Evolutionary conservation across 805 yeast genomes (phyloP).

Genomic region (Brettanomyces custersianus): DNA sequence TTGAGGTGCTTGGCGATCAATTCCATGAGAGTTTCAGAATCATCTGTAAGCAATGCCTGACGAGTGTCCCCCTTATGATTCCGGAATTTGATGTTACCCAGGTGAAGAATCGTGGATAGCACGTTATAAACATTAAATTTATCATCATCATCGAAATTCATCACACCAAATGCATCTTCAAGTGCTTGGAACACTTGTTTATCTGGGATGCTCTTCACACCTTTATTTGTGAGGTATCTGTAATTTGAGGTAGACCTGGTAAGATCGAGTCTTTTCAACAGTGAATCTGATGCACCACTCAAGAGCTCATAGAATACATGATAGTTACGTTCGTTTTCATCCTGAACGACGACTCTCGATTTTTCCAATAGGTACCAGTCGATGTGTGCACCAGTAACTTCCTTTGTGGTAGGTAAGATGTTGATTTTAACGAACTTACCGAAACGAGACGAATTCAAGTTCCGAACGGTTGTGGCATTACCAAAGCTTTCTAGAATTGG

Average conservation of each 20-base stretch:
- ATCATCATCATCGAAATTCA: slow-evolving; percentile 58
- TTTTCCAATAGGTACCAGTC: slow-evolving; percentile 93
- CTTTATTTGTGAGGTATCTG: slow-evolving; percentile 46
- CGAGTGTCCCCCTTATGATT: slow-evolving; percentile 50
- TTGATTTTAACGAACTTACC: slow-evolving; percentile 92
- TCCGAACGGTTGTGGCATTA: slow-evolving; percentile 90
- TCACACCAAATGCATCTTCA: slow-evolving; percentile 55
- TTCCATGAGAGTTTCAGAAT: slow-evolving; percentile 36
- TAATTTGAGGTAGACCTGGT: slow-evolving; percentile 32
- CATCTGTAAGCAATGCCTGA: slow-evolving; percentile 61
- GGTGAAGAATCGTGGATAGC: slow-evolving; percentile 68
- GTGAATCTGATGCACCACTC: slow-evolving; percentile 48
- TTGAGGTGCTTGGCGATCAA: slow-evolving; percentile 58
- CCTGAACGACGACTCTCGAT: slow-evolving; percentile 80
- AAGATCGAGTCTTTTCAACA: slow-evolving; percentile 40
- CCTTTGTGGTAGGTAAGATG: slow-evolving; percentile 42
- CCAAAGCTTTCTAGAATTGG: slow-evolving; percentile 96
- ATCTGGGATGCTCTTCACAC: slow-evolving; percentile 75
- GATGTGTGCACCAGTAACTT: slow-evolving; percentile 80
- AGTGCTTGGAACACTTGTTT: slow-evolving; percentile 55
- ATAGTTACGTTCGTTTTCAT: slow-evolving; percentile 74
- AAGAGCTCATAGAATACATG: slow-evolving; percentile 88
- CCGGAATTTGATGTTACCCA: slow-evolving; percentile 76
- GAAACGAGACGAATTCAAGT: slow-evolving; percentile 90
- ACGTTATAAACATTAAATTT: slow-evolving; percentile 51